Evolutionary conservation across 768 basidiomycete species (phyloP).

Genomic region (Xanthoconium purpureum): DNA sequence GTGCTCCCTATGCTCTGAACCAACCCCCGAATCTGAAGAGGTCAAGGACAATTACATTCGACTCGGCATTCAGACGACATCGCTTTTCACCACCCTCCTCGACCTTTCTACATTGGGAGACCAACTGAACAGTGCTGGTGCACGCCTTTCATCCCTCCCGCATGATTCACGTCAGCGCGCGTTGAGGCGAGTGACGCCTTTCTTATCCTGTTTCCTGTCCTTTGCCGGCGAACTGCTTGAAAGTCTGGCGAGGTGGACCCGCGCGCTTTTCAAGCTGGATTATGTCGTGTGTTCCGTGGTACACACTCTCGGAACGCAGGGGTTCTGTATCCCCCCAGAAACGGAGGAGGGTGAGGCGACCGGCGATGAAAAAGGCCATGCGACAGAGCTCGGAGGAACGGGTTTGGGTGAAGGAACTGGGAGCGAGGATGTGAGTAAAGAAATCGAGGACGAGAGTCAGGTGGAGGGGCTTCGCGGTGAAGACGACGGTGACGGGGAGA

Average conservation of each 20-base stretch:
- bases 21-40: conserved; percentile 27
- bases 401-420: conserved; percentile 90
- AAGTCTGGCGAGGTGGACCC: conserved; percentile 60
- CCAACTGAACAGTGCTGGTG: conserved; percentile 40
- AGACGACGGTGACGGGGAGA: conserved; percentile 35
- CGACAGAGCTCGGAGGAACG: conserved; percentile 62
- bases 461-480: conserved; percentile 88
- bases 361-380: conserved; percentile 39
- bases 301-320: conserved; percentile 72
- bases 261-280: conserved; percentile 79
- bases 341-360: conserved; percentile 51
- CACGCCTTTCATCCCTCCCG: conserved; percentile 36
- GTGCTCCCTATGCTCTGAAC: conserved; percentile 24
- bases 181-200: conserved; percentile 61
- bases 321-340: conserved; percentile 91
- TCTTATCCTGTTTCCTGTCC: conserved; percentile 61
- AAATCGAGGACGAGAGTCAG: conserved; percentile 95
- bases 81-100: conserved; percentile 47
- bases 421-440: conserved; percentile 83
- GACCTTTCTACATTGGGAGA: conserved; percentile 43
- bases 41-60: conserved; percentile 50
- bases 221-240: conserved; percentile 59
- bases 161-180: conserved; percentile 32
- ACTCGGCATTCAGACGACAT: conserved; percentile 42
- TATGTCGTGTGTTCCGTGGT: conserved; percentile 75